Conservation (phyloP, 1,284 basidiomycete species). For the Leccinum fuscescens region DNA sequence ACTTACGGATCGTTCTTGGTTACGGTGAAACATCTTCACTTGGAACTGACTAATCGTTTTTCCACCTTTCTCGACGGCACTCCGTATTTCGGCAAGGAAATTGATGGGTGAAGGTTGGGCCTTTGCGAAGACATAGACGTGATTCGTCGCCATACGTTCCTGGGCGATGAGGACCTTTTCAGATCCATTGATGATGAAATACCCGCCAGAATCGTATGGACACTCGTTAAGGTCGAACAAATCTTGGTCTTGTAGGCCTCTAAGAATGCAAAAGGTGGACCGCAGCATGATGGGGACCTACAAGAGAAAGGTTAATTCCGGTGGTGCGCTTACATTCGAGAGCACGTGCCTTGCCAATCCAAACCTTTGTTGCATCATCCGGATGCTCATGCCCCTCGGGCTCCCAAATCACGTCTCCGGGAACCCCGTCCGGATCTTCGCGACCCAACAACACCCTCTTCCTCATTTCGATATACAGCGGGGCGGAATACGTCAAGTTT, state of each 20-base stretch:
- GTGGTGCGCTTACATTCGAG: constrained; percentile 2
- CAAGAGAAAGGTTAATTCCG: constrained; percentile 8
- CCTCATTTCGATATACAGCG: constrained; percentile 94
- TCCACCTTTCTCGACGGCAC: constrained; percentile 96
- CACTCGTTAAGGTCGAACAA: constrained; percentile 94
- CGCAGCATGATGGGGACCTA: constrained; percentile 98
- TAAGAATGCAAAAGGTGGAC: constrained; percentile 92
- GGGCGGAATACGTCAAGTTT: constrained; percentile 95
- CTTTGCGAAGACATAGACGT: constrained; percentile 99
- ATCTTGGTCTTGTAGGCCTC: constrained; percentile 75
- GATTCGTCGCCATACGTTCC: constrained; percentile 99
- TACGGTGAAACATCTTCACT: constrained; percentile 93
- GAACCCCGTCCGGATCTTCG: constrained; percentile 78
- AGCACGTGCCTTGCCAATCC: constrained; percentile 86
- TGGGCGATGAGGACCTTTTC: constrained; percentile 99
- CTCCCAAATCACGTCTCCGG: constrained; percentile 84
- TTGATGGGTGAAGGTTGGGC: constrained; percentile 95
- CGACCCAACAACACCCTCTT: constrained; percentile 81
- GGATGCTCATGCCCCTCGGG: constrained; percentile 65
- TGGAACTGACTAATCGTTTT: constrained; percentile 99
- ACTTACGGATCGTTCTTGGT: constrained; percentile 82
- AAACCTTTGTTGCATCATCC: constrained; percentile 80
- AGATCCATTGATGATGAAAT: constrained; percentile 99
- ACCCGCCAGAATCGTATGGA: constrained; percentile 97
- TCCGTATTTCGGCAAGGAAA: constrained; percentile 96